phyloP scores from a whole-genome alignment of 169 alveolate genomes.

The Plasmodium inui region DNA sequence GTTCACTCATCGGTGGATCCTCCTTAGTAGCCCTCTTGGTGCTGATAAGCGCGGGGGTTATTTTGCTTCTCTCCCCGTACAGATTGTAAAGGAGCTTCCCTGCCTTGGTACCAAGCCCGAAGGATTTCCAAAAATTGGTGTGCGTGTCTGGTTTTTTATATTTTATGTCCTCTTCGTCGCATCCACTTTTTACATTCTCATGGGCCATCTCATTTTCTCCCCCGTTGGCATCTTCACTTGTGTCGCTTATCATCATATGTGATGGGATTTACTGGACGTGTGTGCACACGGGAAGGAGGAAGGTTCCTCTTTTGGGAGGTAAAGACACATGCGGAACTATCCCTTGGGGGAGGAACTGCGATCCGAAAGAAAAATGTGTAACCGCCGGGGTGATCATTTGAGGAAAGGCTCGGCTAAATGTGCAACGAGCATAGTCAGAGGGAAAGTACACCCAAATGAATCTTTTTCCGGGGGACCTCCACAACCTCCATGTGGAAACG shows the following conservation, averaged over 20 bases:
- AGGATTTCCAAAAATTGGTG: conserved; percentile 70
- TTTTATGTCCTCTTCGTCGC: conserved; percentile 6
- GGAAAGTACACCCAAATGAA: neutral
- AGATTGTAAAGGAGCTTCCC: conserved; percentile 62
- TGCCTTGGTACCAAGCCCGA: conserved; percentile 64
- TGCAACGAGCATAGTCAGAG: neutral
- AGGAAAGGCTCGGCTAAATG: neutral
- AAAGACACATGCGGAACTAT: neutral
- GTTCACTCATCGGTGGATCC: neutral
- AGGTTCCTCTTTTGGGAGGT: neutral
- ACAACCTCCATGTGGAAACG: neutral
- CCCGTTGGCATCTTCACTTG: neutral
- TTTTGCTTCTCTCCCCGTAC: conserved; percentile 63
- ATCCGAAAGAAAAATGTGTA: neutral
- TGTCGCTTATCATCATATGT: neutral
- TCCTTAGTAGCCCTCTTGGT: conserved; percentile 9
- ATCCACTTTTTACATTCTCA: neutral
- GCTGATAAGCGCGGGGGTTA: conserved; percentile 24
- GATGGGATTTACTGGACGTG: neutral
- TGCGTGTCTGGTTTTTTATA: conserved; percentile 73
- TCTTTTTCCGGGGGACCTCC: neutral
- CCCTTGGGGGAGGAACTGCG: neutral
- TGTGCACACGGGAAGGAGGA: neutral
- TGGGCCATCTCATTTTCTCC: neutral
- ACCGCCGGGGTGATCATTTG: neutral